Evolutionary conservation across 2,329 filamentous ascomycete species (phyloP), one percentile per base, ranked within the genome.

Genomic region (Aspergillus tubingensis): DNA sequence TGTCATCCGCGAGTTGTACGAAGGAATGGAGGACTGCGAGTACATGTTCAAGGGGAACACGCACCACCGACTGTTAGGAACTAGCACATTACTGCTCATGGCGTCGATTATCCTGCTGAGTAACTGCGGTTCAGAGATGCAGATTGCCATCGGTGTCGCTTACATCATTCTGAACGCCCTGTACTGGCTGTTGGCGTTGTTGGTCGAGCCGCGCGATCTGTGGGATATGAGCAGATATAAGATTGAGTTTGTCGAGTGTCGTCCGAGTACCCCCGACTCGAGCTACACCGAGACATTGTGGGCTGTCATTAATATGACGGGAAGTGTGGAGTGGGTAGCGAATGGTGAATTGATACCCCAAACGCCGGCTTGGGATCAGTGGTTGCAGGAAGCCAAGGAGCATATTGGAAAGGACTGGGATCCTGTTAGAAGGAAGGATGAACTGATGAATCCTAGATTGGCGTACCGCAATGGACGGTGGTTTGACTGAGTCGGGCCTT

Each of bases 1-100:
- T 32, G 82, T 88, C 2, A 83, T 85, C 1, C 80, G 86, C n/a
- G 86, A 88, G 68, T 78, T 88, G 0, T 88, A 88, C 72, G 81
- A 80, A 0, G 85, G 85, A 15, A 86, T 83, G 0, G 85, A 88
- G 65, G 81, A 85, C 66, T 88, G 86, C 71, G 69, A 81, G 27
- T 88, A 88, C 66, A 76, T 79, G 23, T 80, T 87, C 44, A 72
- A 73, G 3, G 77, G 73, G 27, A 74, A 68, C n/a, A 66, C 67
- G 1, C 86, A 87, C 69, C 80, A 82, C 19, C 70, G 78, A 0
- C 79, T 87, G 7, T 86, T 88, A 74, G 85, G 81, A 0, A 44
- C 83, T 2, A 85, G 83, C 36, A 88, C 86, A 8, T 80, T 85
- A 8, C 65, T 88, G 25, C 80, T 88, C 48, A 88, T 88, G 86